phyloP scores from a whole-genome alignment of 805 yeast genomes.

The Sugiyamaella smithiae region DNA sequence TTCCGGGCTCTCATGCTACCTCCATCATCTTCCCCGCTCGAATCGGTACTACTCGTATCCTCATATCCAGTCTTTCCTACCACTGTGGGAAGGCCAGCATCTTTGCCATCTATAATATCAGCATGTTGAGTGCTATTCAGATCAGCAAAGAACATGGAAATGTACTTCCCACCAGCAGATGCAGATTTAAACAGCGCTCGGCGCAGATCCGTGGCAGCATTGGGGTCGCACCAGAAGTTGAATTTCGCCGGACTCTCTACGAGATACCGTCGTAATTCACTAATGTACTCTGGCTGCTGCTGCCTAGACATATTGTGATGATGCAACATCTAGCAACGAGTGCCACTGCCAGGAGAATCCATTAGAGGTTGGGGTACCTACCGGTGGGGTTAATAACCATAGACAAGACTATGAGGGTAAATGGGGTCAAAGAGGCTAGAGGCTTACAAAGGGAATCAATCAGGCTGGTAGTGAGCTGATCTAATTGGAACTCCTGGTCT shows the following conservation, averaged over 20 bases:
- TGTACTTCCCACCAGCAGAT: constrained; percentile 42
- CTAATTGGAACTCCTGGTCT: too few relatives aligned
- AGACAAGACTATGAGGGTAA: too few relatives aligned
- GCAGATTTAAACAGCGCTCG: constrained; percentile 44
- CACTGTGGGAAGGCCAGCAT: not conserved
- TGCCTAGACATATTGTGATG: not conserved
- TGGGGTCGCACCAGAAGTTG: constrained; percentile 27
- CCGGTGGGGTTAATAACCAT: too few relatives aligned
- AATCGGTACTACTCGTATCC: not conserved
- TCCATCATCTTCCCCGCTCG: not conserved
- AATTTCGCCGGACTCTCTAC: constrained; percentile 31
- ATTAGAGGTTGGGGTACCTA: too few relatives aligned
- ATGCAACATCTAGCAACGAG: too few relatives aligned
- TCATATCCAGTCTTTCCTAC: not conserved
- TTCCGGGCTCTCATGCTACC: not conserved
- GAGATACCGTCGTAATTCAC: constrained; percentile 25
- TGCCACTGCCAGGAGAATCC: too few relatives aligned
- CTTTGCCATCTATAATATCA: constrained; percentile 7
- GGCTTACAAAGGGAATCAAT: too few relatives aligned
- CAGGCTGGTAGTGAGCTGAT: too few relatives aligned
- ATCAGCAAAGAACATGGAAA: constrained; percentile 40
- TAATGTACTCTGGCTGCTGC: not conserved
- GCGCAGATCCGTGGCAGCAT: constrained; percentile 32
- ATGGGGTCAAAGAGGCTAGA: too few relatives aligned
- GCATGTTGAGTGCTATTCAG: constrained; percentile 12